Percentiles rank a stretch among this genome's conserved stretches.
Evolutionary conservation across 1,284 basidiomycete species (phyloP).

Genomic region (Rhizopogon hawkerae): DNA sequence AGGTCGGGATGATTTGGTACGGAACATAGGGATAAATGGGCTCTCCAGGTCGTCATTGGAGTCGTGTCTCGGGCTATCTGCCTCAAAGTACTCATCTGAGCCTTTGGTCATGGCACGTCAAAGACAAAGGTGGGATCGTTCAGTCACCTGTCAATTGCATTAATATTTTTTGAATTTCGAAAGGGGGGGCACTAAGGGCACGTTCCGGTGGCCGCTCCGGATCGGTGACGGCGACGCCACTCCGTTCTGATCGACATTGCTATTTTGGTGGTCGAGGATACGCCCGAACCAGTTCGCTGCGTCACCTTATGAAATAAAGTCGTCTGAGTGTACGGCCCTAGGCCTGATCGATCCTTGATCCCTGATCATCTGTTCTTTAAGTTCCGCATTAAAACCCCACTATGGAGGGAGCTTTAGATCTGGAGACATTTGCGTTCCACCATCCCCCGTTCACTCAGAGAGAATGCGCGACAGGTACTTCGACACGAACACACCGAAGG

Average conservation of each 20-base stretch:
- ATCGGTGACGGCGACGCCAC: neutral
- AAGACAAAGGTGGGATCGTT: neutral
- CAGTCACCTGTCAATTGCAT: no score
- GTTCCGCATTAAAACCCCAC: neutral
- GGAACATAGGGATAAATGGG: constrained; percentile 1
- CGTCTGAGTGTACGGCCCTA: no score
- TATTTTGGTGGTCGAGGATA: neutral
- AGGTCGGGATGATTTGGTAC: neutral
- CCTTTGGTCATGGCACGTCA: constrained; percentile 3
- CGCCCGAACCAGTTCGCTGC: neutral
- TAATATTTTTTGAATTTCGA: no score
- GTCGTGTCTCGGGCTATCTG: neutral
- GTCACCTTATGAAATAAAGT: neutral
- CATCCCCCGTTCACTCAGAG: neutral
- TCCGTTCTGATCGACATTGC: neutral
- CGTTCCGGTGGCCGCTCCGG: neutral
- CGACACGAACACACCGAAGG: constrained; percentile 35
- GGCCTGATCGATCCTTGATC: neutral
- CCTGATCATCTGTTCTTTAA: no score
- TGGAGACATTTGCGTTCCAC: no score
- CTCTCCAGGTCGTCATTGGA: constrained; percentile 5
- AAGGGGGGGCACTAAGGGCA: no score
- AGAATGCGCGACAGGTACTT: constrained; percentile 4
- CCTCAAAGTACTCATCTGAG: constrained; percentile 7
- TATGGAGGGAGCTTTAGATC: no score